Evolutionary conservation across 257 asterid genomes (phyloP).

Genomic region (Vinca minor): DNA sequence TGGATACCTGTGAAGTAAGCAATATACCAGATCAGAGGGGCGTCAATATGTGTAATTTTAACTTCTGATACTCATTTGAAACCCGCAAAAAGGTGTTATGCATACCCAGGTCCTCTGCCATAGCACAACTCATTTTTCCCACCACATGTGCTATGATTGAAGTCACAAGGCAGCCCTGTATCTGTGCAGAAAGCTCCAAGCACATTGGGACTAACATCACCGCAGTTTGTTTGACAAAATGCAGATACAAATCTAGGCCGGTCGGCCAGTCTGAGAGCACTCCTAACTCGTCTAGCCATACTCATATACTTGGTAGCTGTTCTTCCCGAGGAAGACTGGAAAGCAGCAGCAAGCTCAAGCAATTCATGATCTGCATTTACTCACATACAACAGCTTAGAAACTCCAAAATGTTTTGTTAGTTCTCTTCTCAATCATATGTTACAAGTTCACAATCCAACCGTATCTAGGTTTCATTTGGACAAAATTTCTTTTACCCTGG

Average conservation of each 20-base stretch:
- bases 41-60: not conserved
- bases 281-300: constrained; percentile 78
- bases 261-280: constrained; percentile 60
- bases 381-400: constrained; percentile 19
- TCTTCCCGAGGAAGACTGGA: constrained; percentile 60
- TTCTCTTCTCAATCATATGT: not conserved
- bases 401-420: not conserved
- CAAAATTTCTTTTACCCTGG: not conserved
- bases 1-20: constrained; percentile 55
- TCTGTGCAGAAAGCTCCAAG: constrained; percentile 94
- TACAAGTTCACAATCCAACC: not conserved
- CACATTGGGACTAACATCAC: constrained; percentile 99
- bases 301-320: constrained; percentile 58
- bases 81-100: not conserved
- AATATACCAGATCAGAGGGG: constrained; percentile 14
- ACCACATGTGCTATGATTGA: constrained; percentile 93
- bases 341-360: constrained; percentile 83
- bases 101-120: constrained; percentile 98
- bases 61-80: not conserved
- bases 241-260: constrained; percentile 85
- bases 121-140: constrained; percentile 96
- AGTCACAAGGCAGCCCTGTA: constrained; percentile 93
- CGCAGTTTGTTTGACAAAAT: constrained; percentile 94
- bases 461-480: not conserved
- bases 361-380: constrained; percentile 68